Percentiles rank a stretch among this genome's conserved stretches.
These are phyloP conservation scores for Botryobasidium botryosum DNA, from an alignment of 768 basidiomycete species.

Conservation along the genomic window DNA sequence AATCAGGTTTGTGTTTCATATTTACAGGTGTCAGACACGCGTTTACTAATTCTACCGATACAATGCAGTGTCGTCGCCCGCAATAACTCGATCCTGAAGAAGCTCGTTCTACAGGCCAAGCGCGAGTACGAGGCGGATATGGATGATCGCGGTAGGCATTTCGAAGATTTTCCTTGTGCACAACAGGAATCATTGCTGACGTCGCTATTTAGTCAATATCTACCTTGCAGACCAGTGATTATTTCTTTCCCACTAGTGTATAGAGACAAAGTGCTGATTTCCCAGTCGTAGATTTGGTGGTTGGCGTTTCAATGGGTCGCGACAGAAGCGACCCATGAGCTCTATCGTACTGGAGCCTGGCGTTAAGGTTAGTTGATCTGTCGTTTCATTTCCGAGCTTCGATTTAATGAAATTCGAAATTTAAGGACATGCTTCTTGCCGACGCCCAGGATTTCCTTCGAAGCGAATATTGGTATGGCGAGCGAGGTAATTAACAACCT, in stretches of 20 bases:
- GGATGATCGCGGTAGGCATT: slow-evolving; percentile 38
- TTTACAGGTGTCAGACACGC: too few species aligned
- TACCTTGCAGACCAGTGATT: slow-evolving; percentile 82
- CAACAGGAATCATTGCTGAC: neutral
- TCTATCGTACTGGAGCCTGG: slow-evolving; percentile 84
- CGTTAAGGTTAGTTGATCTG: slow-evolving; percentile 30
- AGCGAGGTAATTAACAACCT: slow-evolving; percentile 44
- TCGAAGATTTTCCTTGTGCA: neutral
- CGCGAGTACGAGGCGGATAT: slow-evolving; percentile 83
- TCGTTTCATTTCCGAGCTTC: neutral
- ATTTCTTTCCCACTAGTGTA: slow-evolving; percentile 19
- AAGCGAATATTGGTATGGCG: slow-evolving; percentile 55
- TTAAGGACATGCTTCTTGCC: slow-evolving; percentile 59
- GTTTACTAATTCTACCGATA: too few species aligned
- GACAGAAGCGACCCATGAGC: slow-evolving; percentile 79
- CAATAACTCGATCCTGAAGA: slow-evolving; percentile 75
- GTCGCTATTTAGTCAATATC: slow-evolving; percentile 40
- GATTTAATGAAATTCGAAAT: neutral
- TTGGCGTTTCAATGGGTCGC: slow-evolving; percentile 81
- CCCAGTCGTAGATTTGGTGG: too few species aligned
- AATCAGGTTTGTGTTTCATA: too few species aligned
- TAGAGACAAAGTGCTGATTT: slow-evolving; percentile 9
- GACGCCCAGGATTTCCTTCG: slow-evolving; percentile 41
- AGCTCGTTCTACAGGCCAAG: slow-evolving; percentile 73
- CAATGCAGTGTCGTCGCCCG: slow-evolving; percentile 79